Evolutionary conservation across 345 rosid genomes (phyloP).

Genomic region (Populus deltoides): DNA sequence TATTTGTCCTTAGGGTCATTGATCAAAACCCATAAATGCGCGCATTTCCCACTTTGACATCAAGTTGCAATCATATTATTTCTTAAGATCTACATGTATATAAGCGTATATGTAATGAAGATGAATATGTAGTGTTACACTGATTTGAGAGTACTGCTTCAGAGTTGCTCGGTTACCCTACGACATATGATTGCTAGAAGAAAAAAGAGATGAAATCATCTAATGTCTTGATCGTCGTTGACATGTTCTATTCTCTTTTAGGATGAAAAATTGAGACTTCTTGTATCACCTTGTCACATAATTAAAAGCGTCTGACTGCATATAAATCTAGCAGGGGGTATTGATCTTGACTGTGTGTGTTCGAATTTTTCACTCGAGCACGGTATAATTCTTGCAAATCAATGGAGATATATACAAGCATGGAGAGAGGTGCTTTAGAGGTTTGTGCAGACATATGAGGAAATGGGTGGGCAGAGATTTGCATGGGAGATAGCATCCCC

Average conservation of each 20-base stretch:
- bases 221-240: not conserved
- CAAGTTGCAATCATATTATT: not conserved
- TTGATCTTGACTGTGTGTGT: too few relatives aligned
- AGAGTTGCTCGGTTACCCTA: not conserved
- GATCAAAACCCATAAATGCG: conserved; percentile 12
- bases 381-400: not conserved
- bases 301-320: not conserved
- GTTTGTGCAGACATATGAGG: conserved; percentile 15
- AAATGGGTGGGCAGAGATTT: conserved; percentile 3
- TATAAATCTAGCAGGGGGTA: not conserved
- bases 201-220: not conserved
- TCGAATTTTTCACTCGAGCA: not conserved
- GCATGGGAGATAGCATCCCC: conserved; percentile 1
- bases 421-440: not conserved
- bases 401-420: conserved; percentile 4
- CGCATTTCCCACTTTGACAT: not conserved
- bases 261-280: not conserved
- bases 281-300: not conserved
- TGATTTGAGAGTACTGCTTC: not conserved
- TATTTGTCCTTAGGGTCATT: conserved; percentile 21
- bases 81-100: not conserved
- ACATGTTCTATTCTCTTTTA: not conserved
- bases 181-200: not conserved
- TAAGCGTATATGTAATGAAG: not conserved
- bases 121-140: too few relatives aligned